Percentiles rank a stretch among this genome's conserved stretches.
Conservation (phyloP, 2,329 filamentous ascomycete genomes). For the Geosmithia morbida region DNA sequence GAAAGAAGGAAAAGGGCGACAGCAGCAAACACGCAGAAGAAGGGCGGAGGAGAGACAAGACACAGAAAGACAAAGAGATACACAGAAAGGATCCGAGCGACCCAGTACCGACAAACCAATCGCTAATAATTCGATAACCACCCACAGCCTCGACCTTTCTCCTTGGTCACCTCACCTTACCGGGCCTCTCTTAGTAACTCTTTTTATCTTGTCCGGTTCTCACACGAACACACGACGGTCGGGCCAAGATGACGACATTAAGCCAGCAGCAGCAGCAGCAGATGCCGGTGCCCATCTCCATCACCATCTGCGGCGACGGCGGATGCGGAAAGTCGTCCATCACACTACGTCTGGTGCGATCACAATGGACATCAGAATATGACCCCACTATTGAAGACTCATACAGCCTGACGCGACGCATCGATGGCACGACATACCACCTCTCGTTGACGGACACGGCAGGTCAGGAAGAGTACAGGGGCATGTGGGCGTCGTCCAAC, state of each 20-base stretch:
- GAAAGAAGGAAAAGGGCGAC: too few species aligned
- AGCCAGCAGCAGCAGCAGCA: constrained; percentile 3
- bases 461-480: constrained; percentile 81
- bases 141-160: too few species aligned
- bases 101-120: too few species aligned
- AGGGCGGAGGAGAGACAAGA: too few species aligned
- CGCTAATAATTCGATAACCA: too few species aligned
- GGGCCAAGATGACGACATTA: too few species aligned
- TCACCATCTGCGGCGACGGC: constrained; percentile 78
- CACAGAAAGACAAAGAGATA: too few species aligned
- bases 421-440: constrained; percentile 71
- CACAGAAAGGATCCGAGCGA: too few species aligned
- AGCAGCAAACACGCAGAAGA: too few species aligned
- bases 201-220: too few species aligned
- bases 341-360: constrained; percentile 67
- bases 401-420: constrained; percentile 66
- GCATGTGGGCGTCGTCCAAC: constrained; percentile 72
- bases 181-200: too few species aligned
- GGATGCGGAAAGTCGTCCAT: constrained; percentile 79
- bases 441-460: constrained; percentile 71
- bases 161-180: too few species aligned
- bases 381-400: constrained; percentile 74
- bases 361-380: constrained; percentile 73
- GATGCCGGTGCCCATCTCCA: constrained; percentile 44
- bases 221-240: not conserved